Percentiles rank a stretch among this genome's conserved stretches.
These are phyloP conservation scores for Trypanosoma grayi DNA, from an alignment of 208 protist species.

Conservation along the genomic window DNA sequence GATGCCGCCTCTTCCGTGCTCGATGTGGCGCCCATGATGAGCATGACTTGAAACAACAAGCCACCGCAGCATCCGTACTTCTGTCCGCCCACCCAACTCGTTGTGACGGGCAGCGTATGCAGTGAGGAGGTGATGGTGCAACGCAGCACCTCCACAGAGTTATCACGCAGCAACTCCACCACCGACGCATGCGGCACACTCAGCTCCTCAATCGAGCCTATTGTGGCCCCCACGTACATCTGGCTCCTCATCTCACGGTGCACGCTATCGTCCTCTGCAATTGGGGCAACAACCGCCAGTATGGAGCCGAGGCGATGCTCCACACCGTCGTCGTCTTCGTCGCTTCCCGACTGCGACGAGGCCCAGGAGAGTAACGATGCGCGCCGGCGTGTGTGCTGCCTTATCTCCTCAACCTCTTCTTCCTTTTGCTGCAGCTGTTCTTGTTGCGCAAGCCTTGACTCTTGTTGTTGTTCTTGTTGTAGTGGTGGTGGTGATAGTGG, in stretches of 20 bases:
- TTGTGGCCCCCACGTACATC: background rate
- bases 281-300: background rate
- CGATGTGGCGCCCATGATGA: conserved; percentile 46
- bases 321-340: background rate
- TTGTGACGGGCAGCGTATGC: conserved; percentile 36
- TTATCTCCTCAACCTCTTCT: no score
- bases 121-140: conserved; percentile 58
- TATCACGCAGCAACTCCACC: conserved; percentile 36
- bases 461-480: no score
- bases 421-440: no score
- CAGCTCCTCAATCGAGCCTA: conserved; percentile 1
- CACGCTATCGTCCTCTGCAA: background rate
- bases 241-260: background rate
- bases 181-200: background rate
- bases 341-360: no score
- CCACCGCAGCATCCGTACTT: conserved; percentile 77
- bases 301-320: background rate
- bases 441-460: no score
- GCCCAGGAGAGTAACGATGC: no score
- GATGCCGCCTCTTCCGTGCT: conserved; percentile 38
- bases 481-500: background rate
- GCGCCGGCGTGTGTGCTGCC: no score
- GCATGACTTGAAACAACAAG: conserved; percentile 80
- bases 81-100: conserved; percentile 44
- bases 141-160: conserved; percentile 47